These are phyloP conservation scores for Botryotinia calthae DNA, from an alignment of 2,329 filamentous ascomycete species.

Conservation along the genomic window DNA sequence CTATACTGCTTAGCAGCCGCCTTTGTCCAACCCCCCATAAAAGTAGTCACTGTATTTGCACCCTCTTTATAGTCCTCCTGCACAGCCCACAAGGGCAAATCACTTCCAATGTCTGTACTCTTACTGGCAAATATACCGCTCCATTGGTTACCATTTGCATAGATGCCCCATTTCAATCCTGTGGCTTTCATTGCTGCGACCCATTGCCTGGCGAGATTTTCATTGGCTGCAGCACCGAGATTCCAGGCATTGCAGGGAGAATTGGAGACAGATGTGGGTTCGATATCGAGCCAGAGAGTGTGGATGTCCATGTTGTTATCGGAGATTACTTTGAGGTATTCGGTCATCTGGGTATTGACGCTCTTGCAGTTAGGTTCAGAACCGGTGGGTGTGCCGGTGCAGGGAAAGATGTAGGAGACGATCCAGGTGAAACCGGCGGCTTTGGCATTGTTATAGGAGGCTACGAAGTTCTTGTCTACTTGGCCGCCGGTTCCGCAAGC, in stretches of 20 bases:
- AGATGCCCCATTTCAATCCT: constrained; percentile 31
- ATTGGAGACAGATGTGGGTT: constrained; percentile 23
- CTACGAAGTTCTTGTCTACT: constrained; percentile 27
- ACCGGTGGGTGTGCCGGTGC: constrained; percentile 30
- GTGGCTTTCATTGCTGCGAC: constrained; percentile 27
- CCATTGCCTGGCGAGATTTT: constrained; percentile 30
- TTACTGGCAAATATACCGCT: constrained; percentile 29
- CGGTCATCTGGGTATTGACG: constrained; percentile 27
- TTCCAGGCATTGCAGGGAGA: constrained; percentile 32
- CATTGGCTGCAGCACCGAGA: constrained; percentile 27
- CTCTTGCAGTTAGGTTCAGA: constrained; percentile 29
- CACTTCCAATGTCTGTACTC: constrained; percentile 30
- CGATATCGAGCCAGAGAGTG: constrained; percentile 34
- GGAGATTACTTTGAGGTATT: constrained; percentile 27
- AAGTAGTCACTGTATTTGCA: constrained; percentile 28
- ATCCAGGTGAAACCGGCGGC: constrained; percentile 29
- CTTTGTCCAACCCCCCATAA: constrained; percentile 33
- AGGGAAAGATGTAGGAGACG: constrained; percentile 34
- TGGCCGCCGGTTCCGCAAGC: constrained; percentile 27
- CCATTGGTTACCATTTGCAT: constrained; percentile 36
- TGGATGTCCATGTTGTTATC: constrained; percentile 26
- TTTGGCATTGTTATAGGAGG: constrained; percentile 28
- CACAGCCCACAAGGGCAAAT: constrained; percentile 34
- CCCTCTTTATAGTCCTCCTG: constrained; percentile 29
- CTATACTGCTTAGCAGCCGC: constrained; percentile 33